A percentile compares a stretch with the other conserved stretches of the same genome.
Evolutionary conservation across 768 basidiomycete genomes (phyloP).

Genomic region (Pleurotus salmoneostramineus): DNA sequence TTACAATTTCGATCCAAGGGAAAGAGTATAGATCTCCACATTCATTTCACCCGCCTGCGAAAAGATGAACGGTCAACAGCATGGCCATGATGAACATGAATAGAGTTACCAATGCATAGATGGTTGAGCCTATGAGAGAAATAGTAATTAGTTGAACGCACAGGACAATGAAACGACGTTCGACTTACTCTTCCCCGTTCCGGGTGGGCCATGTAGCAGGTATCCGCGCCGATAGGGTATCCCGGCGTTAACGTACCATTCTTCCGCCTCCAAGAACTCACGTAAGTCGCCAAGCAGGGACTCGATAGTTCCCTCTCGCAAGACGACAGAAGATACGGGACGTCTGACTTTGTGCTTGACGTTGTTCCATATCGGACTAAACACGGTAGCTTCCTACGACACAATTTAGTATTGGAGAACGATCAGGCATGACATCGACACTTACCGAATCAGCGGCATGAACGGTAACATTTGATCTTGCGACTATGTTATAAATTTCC

Average conservation of each 20-base stretch:
- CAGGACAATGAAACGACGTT: not conserved
- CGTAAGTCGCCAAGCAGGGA: constrained; percentile 44
- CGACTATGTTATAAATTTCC: constrained; percentile 27
- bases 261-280: constrained; percentile 48
- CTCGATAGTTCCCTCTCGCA: constrained; percentile 42
- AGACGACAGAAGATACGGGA: constrained; percentile 48
- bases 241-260: constrained; percentile 54
- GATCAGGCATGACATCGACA: not conserved
- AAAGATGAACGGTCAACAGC: not conserved
- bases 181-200: constrained; percentile 54
- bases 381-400: constrained; percentile 2
- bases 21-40: constrained; percentile 76
- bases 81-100: not conserved
- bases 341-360: constrained; percentile 46
- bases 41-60: constrained; percentile 56
- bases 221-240: constrained; percentile 59
- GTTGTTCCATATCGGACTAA: constrained; percentile 31
- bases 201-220: constrained; percentile 55
- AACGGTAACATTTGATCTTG: constrained; percentile 29
- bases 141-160: constrained; percentile 55
- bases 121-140: constrained; percentile 76
- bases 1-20: constrained; percentile 44
- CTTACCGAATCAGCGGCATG: constrained; percentile 28
- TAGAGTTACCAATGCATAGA: constrained; percentile 41
- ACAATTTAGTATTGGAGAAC: not conserved